Evolutionary conservation across 2,329 filamentous ascomycete species (phyloP), one percentile per base, ranked within the genome.

Genomic region (Hypoxylon sp.): DNA sequence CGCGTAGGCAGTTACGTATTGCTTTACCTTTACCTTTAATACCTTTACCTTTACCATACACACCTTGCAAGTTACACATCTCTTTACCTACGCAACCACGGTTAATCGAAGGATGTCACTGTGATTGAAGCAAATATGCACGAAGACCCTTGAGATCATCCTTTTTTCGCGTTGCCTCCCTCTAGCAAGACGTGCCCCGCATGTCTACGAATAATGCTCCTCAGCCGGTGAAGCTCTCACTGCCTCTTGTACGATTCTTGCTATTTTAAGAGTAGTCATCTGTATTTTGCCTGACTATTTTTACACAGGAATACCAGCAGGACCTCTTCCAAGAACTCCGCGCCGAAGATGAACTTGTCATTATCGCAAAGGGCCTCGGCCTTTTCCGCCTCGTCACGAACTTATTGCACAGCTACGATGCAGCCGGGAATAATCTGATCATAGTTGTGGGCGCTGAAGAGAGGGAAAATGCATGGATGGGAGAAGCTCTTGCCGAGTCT

Each of bases 381-480:
- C 86, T 97, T 34, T 83, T 97, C 70, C 90, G 91, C 61, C 83
- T 99, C 49, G 83, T 97, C 66, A 95, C 91, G n/a, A 99, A 97
- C 69, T 82, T 99, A 27, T 83, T 99, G 19, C 94, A 99, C 73
- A 92, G 92, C 13, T 97, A 97, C 74, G 94, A 99, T 80, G 92
- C 91, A 1, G 91, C 91, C 3, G 94, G 94, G 9, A 95, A 94
- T 73, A 97, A 96, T 67, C 77, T 99, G 45, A 87, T 99, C 37
- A 78, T 99, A 32, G 75, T 99, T 13, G 85, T 97, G 30, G 92
- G 91, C 7, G 92, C 94, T 25, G 89, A 94, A 53, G 91, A 97
- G 23, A 85, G 90, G 52, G 94, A 99, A 68, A 97, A 97, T 82
- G 87, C 88, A 47, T 97, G 93, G 92, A 91, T 99, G 53, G 94